A percentile compares a stretch with the other conserved stretches of the same genome.
Conservation (phyloP, 768 basidiomycete genomes). For the Mycena olivaceomarginata region DNA sequence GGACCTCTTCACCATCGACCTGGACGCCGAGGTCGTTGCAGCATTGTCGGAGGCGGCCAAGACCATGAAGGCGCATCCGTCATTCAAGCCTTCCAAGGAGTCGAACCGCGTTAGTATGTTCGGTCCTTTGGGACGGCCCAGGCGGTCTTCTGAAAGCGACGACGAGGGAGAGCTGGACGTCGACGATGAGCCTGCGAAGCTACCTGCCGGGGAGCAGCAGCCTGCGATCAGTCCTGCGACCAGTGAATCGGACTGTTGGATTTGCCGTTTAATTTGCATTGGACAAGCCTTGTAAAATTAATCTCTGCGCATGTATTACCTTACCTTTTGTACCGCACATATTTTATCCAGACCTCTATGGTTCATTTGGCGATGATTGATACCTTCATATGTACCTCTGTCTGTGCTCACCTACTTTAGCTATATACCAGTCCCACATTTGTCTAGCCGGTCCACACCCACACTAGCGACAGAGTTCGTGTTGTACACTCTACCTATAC, state of each 20-base stretch:
- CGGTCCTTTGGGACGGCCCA: constrained; percentile 69
- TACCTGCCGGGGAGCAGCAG: constrained; percentile 63
- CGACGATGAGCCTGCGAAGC: constrained; percentile 59
- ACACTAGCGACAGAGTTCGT: too few species aligned
- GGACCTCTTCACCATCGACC: constrained; percentile 92
- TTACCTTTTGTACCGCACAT: constrained; percentile 5
- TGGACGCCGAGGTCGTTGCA: constrained; percentile 78
- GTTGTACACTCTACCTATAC: too few species aligned
- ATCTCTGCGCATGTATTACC: neutral
- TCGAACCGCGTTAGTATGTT: constrained; percentile 78
- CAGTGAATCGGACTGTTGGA: constrained; percentile 76
- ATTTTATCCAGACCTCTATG: neutral
- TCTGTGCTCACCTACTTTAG: too few species aligned
- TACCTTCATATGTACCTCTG: too few species aligned
- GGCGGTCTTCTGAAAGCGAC: constrained; percentile 76
- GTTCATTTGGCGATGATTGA: too few species aligned
- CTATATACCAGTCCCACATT: too few species aligned
- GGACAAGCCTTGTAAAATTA: constrained; percentile 6
- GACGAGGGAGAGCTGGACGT: constrained; percentile 72
- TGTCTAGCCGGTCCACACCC: too few species aligned
- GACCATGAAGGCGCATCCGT: constrained; percentile 68
- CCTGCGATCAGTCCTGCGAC: constrained; percentile 76
- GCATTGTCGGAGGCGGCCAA: constrained; percentile 72
- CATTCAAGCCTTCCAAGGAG: constrained; percentile 65
- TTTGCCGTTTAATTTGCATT: constrained; percentile 60